Percentiles rank a stretch among this genome's conserved stretches.
Evolutionary conservation across 1,284 basidiomycete genomes (phyloP).

Genomic region (Trametes hirsuta): DNA sequence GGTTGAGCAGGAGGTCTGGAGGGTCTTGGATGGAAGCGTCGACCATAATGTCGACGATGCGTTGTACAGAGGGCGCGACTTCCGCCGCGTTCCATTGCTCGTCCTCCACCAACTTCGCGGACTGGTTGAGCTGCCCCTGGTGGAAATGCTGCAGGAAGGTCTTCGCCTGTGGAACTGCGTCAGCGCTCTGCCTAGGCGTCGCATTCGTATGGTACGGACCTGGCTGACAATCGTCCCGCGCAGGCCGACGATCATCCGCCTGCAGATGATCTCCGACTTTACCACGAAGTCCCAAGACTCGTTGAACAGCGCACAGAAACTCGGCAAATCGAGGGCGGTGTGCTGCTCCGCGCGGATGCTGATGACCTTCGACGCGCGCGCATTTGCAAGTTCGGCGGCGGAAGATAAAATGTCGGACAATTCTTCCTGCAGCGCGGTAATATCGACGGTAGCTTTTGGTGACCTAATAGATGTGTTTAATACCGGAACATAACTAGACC

Average conservation of each 20-base stretch:
- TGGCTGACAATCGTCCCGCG: constrained; percentile 84
- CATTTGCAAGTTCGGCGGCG: constrained; percentile 84
- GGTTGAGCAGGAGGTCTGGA: constrained; percentile 53
- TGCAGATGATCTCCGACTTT: constrained; percentile 81
- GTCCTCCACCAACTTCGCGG: constrained; percentile 90
- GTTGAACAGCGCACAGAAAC: constrained; percentile 85
- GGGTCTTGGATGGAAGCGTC: constrained; percentile 85
- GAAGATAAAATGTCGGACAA: constrained; percentile 78
- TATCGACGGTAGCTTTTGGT: constrained; percentile 41
- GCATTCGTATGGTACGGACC: constrained; percentile 42
- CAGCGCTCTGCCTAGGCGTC: background rate
- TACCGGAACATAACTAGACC: background rate
- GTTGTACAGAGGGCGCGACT: constrained; percentile 69
- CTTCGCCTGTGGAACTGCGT: constrained; percentile 63
- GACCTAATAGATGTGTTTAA: constrained; percentile 34
- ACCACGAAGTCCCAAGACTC: constrained; percentile 91
- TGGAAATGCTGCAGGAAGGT: constrained; percentile 88
- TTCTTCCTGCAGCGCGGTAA: constrained; percentile 57
- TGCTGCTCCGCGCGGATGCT: constrained; percentile 81
- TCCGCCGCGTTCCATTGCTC: constrained; percentile 89
- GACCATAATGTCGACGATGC: constrained; percentile 74
- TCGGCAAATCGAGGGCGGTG: constrained; percentile 66
- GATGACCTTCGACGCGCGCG: constrained; percentile 79
- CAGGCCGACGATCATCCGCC: constrained; percentile 90
- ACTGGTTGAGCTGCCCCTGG: constrained; percentile 77